phyloP scores from a whole-genome alignment of 371 early-diverging fungal genomes.

The Actinomortierella ambigua region DNA sequence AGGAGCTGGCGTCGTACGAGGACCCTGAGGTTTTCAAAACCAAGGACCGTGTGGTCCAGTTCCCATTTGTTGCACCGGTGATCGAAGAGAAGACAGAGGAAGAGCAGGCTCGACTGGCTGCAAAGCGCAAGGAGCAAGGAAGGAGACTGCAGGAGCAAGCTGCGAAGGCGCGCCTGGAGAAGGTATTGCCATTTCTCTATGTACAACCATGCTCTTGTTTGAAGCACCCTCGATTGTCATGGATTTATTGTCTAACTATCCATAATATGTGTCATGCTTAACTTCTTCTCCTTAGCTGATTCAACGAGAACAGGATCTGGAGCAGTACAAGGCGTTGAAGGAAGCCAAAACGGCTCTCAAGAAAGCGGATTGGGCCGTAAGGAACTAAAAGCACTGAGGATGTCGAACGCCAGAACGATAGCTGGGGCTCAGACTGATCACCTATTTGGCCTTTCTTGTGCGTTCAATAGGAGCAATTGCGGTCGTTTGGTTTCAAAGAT shows the following conservation, averaged over 20 bases:
- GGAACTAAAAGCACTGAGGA: neutral
- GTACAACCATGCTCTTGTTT: no score
- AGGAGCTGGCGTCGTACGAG: conserved; percentile 60
- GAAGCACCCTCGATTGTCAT: no score
- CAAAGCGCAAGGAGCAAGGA: conserved; percentile 76
- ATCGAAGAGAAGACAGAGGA: conserved; percentile 80
- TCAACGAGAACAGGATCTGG: conserved; percentile 59
- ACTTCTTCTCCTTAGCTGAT: conserved; percentile 44
- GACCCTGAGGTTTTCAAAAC: conserved; percentile 58
- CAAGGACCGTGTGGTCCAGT: conserved; percentile 72
- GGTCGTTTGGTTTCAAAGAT: conserved; percentile 68
- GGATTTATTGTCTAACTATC: neutral
- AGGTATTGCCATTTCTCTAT: conserved; percentile 57
- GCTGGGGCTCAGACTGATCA: neutral
- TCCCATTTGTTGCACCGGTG: conserved; percentile 72
- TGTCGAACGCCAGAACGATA: neutral
- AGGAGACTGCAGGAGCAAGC: conserved; percentile 79
- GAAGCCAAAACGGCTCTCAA: conserved; percentile 53
- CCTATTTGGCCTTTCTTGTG: conserved; percentile 6
- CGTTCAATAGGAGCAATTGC: conserved; percentile 55
- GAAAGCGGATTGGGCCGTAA: conserved; percentile 62
- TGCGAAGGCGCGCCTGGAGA: conserved; percentile 79
- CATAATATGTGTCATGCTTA: neutral
- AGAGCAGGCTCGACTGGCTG: conserved; percentile 72
- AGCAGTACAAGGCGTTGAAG: conserved; percentile 63